Evolutionary conservation across 805 yeast species (phyloP), one percentile per base, ranked within the genome.

Genomic region (Saturnispora besseyi): DNA sequence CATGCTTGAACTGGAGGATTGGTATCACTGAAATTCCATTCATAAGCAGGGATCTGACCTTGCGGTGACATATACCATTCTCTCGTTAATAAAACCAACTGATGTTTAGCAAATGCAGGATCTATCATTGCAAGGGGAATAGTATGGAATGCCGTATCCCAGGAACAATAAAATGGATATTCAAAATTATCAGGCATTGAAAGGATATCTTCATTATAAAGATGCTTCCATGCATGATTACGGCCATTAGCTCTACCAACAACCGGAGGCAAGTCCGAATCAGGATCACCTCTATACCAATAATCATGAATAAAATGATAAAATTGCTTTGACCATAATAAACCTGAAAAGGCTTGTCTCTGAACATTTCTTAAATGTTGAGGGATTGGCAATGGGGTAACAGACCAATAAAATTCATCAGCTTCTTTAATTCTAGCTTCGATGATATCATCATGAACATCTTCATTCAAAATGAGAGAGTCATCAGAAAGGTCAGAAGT

Each of bases 31-130:
- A 89, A 89, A 64, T 90, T 89, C 97, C 97, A 89, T 67, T 89
- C 97, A 65, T 89, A 89, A 12, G 96, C 96, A 0, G 97, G 96
- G 55, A 88, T 79, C 67, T 90, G 96, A n/a, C 97, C 97, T 64
- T 89, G 89, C 43, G 96, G 96, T 63, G 91, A 96, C 95, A 88
- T 87, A 63, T 89, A 89, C 96, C 96, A 89, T 67, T 89, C 97
- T 62, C 96, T 76, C 30, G 95, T 84, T 63, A 89, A 71, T 51
- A 89, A 70, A 63, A 84, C 95, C 57, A 89, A 75, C 68, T 89
- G 96, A 58, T 79, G 82, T 65, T 89, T 89, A 33, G 96, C 95
- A 69, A 87, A 89, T 49, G 78, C 87, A 1, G 96, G 96, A 65
- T 89, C 97, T 61, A 89, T 80, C 89, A 89, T 86, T 5, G 96